Base-by-base conservation (phyloP, 345 rosid genomes). In the Trapa incisa region DNA sequence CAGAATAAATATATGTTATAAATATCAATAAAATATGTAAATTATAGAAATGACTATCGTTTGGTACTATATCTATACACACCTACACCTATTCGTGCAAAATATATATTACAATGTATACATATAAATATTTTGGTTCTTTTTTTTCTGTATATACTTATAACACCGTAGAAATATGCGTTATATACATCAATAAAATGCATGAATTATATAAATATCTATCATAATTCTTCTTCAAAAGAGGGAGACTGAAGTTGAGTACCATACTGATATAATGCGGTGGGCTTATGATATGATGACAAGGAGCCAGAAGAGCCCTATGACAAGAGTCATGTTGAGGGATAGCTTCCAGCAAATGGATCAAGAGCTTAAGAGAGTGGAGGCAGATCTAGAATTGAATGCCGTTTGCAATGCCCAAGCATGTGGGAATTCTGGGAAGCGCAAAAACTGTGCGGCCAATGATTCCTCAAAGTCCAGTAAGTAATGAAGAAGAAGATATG, bases 211-310 rank as follows among this genome's bases (percentile, higher is more conserved):
- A 22, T 22, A 22, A 22, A 22, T 22, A 22, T 22, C 29, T 22
- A 22, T 22, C 29, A 22, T 22, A 22, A 22, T 22, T 22, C 29
- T 22, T 22, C 29, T 22, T 22, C 36, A 47, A 65, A 47, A 37
- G 37, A 65, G 37, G 50, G 67, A 65, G 67, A 65, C 17, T 42
- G 67, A 65, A 10, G 52, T 65, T 7, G 67, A 65, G 52, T 65
- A 42, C 36, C 67, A 65, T 53, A 43, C 52, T 33, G 52, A 65
- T 14, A 65, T 65, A 47, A 65, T 65, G 67, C 67, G 67, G 36
- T 65, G 67, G 67, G 67, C 50, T 22, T 65, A 65, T 41, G 67
- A 65, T 65, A 65, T 65, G 67, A 43, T 65, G 37, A 16, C 67
- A 13, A 65, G 52, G 15, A 65, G 67, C 67, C 67, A 65, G 50